Evolutionary conservation across 345 rosid species (phyloP).

Genomic region (Rubroshorea leprosula): DNA sequence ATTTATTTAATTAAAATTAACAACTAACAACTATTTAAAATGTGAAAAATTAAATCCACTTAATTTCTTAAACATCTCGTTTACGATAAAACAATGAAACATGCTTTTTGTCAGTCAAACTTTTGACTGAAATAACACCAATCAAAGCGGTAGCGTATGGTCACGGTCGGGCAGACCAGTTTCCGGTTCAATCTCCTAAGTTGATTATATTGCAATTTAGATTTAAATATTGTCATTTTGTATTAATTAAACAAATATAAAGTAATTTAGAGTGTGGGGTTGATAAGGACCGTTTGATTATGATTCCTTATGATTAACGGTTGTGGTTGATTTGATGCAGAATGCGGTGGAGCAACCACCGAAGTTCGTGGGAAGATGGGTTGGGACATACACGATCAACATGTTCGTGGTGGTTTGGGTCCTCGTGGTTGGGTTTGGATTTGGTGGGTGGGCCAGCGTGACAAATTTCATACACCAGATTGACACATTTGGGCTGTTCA

Average conservation of each 20-base stretch:
- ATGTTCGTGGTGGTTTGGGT: conserved; percentile 90
- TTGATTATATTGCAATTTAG: conserved; percentile 4
- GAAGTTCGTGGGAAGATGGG: conserved; percentile 71
- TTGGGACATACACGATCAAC: conserved; percentile 73
- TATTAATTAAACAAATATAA: too few relatives aligned
- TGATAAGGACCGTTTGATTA: not conserved
- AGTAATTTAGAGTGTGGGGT: not conserved
- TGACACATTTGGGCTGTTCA: conserved; percentile 91
- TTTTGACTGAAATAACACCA: conserved; percentile 16
- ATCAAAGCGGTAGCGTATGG: conserved; percentile 23
- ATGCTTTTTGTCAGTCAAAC: conserved; percentile 1
- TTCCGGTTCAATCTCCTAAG: conserved; percentile 23
- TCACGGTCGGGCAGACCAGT: conserved; percentile 35
- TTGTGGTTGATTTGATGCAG: conserved; percentile 34
- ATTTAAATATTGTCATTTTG: too few relatives aligned
- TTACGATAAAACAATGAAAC: too few relatives aligned
- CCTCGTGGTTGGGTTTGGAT: conserved; percentile 82
- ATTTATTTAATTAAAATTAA: too few relatives aligned
- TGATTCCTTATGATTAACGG: conserved; percentile 9
- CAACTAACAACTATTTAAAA: too few relatives aligned
- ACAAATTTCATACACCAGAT: conserved; percentile 83
- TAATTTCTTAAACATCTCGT: too few relatives aligned
- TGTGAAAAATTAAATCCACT: too few relatives aligned
- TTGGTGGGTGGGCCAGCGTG: conserved; percentile 97
- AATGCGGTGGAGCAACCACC: conserved; percentile 95